A percentile compares a stretch with the other conserved stretches of the same genome.
phyloP scores from a whole-genome alignment of 2,329 filamentous ascomycete species.

The Tolypocladium tropicale region DNA sequence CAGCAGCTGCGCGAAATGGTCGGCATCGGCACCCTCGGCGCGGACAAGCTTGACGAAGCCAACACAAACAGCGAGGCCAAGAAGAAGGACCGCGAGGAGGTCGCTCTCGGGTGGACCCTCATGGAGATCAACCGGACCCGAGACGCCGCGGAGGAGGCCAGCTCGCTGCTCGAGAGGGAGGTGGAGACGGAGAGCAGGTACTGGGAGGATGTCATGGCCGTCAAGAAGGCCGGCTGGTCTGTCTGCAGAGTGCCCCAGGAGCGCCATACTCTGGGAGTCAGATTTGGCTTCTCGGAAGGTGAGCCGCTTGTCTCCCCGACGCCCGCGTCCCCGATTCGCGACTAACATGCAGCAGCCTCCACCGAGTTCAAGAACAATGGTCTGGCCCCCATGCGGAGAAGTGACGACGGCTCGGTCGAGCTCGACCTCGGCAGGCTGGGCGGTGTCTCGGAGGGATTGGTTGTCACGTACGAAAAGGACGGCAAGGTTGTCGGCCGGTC shows the following conservation, averaged over 20 bases:
- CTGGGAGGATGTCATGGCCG: conserved; percentile 75
- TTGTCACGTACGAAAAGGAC: conserved; percentile 53
- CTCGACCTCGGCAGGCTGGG: conserved; percentile 54
- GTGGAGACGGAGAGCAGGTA: conserved; percentile 74
- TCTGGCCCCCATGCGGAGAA: conserved; percentile 68
- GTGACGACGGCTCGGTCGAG: conserved; percentile 62
- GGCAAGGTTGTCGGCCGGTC: conserved; percentile 49
- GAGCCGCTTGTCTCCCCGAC: background rate
- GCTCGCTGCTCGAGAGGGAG: conserved; percentile 63
- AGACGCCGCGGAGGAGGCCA: conserved; percentile 62
- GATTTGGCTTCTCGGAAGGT: conserved; percentile 81
- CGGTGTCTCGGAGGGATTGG: conserved; percentile 47
- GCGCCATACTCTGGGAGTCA: conserved; percentile 66
- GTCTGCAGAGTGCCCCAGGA: conserved; percentile 68
- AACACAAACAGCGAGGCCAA: conserved; percentile 45
- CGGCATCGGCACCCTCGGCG: conserved; percentile 64
- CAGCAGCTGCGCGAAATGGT: conserved; percentile 58
- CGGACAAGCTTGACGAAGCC: conserved; percentile 53
- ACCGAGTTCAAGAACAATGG: conserved; percentile 56
- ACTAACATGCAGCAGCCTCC: conserved; percentile 31
- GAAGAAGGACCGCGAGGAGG: conserved; percentile 43
- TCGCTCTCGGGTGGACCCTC: conserved; percentile 64
- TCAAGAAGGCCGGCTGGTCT: conserved; percentile 80
- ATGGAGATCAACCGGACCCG: conserved; percentile 67
- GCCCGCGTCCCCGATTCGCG: background rate